Conservation (phyloP, 192 early-diverging fungal species). For the Funneliformis mosseae region DNA sequence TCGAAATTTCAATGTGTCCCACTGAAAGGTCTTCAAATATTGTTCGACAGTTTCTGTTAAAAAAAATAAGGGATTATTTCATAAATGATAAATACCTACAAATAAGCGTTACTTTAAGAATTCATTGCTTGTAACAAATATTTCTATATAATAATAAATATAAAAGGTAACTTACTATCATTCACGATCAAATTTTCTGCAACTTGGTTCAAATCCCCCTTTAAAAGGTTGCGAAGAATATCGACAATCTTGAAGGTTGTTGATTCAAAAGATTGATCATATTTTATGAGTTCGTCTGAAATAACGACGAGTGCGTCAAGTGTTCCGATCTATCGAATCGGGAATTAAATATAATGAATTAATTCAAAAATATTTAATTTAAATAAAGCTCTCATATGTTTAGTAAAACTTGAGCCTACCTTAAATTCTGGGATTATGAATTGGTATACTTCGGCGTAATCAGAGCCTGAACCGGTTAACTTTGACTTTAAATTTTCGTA, state of each 20-base stretch:
- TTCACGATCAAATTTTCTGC: slow-evolving; percentile 69
- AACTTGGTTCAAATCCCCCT: slow-evolving; percentile 60
- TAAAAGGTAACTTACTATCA: slow-evolving; percentile 68
- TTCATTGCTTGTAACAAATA: background rate
- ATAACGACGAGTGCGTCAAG: slow-evolving; percentile 90
- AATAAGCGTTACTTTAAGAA: background rate
- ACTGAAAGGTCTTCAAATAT: slow-evolving; percentile 85
- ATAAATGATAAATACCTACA: slow-evolving; percentile 18
- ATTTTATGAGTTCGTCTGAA: slow-evolving; percentile 93
- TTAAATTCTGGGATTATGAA: slow-evolving; percentile 92
- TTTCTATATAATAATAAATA: background rate
- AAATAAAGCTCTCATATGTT: background rate
- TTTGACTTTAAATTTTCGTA: slow-evolving; percentile 75
- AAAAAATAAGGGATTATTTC: slow-evolving; percentile 20
- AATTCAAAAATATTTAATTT: slow-evolving; percentile 6
- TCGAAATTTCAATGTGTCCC: slow-evolving; percentile 97
- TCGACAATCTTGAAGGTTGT: slow-evolving; percentile 84
- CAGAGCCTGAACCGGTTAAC: slow-evolving; percentile 57
- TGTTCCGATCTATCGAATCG: slow-evolving; percentile 79
- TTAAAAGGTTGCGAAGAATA: slow-evolving; percentile 74
- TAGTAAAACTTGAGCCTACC: slow-evolving; percentile 46
- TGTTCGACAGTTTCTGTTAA: slow-evolving; percentile 80
- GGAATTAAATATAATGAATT: background rate
- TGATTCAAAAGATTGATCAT: slow-evolving; percentile 76
- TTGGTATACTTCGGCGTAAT: slow-evolving; percentile 80